Percentiles rank a stretch among this genome's conserved stretches.
Conservation (phyloP, 106 monocot genomes). For the Dendrobium chrysotoxum region DNA sequence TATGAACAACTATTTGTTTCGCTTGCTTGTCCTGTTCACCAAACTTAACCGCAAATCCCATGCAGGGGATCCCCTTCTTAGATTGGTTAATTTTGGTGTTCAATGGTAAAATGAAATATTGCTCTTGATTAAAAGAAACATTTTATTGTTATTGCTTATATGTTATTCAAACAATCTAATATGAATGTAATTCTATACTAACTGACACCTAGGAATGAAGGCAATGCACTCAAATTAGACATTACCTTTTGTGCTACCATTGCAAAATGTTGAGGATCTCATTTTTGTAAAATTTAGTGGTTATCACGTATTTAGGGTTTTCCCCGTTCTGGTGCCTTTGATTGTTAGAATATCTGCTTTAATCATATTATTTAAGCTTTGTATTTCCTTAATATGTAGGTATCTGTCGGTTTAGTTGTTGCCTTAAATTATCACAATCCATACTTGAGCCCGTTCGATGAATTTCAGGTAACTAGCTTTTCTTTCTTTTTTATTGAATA, state of each 20-base stretch:
- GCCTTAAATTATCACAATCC: slow-evolving; percentile 92
- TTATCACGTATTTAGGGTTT: background rate
- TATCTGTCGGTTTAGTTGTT: slow-evolving; percentile 82
- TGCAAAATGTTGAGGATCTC: background rate
- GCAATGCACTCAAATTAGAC: background rate
- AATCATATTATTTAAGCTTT: background rate
- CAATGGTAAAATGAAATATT: background rate
- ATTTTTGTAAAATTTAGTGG: background rate
- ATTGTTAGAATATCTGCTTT: background rate
- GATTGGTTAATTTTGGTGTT: background rate
- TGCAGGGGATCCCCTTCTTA: background rate
- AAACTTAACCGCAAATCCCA: background rate
- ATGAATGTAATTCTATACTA: background rate
- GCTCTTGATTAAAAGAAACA: background rate
- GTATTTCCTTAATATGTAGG: slow-evolving; percentile 33
- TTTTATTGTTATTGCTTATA: background rate
- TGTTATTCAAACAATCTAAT: background rate
- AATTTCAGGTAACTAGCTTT: slow-evolving; percentile 72
- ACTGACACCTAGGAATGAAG: background rate
- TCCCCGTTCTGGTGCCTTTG: background rate
- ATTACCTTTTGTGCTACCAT: background rate
- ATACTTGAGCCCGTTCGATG: slow-evolving; percentile 90
- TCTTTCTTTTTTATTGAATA: background rate
- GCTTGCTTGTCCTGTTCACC: background rate
- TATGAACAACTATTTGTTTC: background rate